Percentiles rank a stretch among this genome's conserved stretches.
These are phyloP conservation scores for Paspalum notatum DNA, from an alignment of 176 grass and related monocot species.

Conservation along the genomic window DNA sequence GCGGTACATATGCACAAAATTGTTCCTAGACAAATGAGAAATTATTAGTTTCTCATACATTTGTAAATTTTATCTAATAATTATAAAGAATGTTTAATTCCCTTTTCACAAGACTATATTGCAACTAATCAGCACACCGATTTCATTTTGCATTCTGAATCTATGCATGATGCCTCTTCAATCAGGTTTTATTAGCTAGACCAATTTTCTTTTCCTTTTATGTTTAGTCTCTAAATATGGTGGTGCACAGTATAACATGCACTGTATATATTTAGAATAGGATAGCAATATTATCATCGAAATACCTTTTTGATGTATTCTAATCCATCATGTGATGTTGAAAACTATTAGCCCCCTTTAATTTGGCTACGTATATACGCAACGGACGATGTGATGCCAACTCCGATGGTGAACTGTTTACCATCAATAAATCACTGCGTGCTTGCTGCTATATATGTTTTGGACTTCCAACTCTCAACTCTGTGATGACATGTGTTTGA, in stretches of 20 bases:
- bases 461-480: slow-evolving; percentile 30
- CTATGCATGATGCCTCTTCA: background rate
- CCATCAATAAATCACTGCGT: slow-evolving; percentile 20
- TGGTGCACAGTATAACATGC: no score
- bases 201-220: background rate
- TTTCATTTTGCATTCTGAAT: background rate
- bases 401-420: slow-evolving; percentile 26
- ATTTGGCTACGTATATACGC: background rate
- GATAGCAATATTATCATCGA: background rate
- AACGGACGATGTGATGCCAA: background rate
- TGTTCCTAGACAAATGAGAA: slow-evolving; percentile 37
- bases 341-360: background rate
- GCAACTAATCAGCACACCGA: background rate
- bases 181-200: background rate
- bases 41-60: slow-evolving; percentile 21
- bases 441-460: slow-evolving; percentile 2
- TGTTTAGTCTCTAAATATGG: background rate
- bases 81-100: slow-evolving; percentile 22
- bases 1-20: slow-evolving; percentile 21
- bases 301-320: background rate
- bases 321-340: slow-evolving; percentile 23
- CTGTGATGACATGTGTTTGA: slow-evolving; percentile 28
- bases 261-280: background rate
- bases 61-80: slow-evolving; percentile 51
- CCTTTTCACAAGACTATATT: background rate